Conservation (phyloP, 2,329 filamentous ascomycete species). For the Talaromyces rugulosus region DNA sequence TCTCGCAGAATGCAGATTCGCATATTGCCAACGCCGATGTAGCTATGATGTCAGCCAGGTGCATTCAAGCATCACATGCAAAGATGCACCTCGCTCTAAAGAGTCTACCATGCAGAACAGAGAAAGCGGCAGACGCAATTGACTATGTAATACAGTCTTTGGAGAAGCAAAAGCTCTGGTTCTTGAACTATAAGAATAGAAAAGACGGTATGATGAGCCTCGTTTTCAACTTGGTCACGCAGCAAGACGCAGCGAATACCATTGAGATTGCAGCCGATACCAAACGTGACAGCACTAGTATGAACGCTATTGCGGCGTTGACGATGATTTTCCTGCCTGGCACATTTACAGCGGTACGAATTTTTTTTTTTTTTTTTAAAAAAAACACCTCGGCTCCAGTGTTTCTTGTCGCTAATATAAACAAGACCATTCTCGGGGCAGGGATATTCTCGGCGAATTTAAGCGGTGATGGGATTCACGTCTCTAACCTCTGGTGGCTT, state of each 20-base stretch:
- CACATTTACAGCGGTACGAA: conserved; percentile 18
- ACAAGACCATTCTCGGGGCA: too few species aligned
- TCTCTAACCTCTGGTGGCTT: conserved; percentile 4
- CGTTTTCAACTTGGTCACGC: conserved; percentile 25
- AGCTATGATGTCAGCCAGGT: conserved; percentile 19
- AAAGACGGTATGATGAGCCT: conserved; percentile 22
- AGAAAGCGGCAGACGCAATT: conserved; percentile 19
- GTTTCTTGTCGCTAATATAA: too few species aligned
- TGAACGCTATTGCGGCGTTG: conserved; percentile 28
- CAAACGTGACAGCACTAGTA: conserved; percentile 26
- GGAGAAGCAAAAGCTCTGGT: conserved; percentile 25
- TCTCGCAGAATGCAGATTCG: conserved; percentile 25
- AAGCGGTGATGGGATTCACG: background rate
- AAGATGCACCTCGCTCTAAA: conserved; percentile 7
- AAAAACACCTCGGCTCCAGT: too few species aligned
- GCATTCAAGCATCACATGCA: conserved; percentile 18
- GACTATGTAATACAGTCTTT: conserved; percentile 23
- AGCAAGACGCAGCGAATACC: conserved; percentile 26
- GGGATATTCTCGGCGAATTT: background rate
- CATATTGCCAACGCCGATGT: conserved; percentile 26
- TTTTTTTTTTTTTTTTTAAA: background rate
- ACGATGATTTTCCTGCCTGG: conserved; percentile 29
- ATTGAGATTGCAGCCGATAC: conserved; percentile 23
- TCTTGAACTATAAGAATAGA: conserved; percentile 23
- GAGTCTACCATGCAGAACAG: background rate